Base-by-base conservation (phyloP, 2,329 filamentous ascomycete species). In the Pochonia chlamydosporia region DNA sequence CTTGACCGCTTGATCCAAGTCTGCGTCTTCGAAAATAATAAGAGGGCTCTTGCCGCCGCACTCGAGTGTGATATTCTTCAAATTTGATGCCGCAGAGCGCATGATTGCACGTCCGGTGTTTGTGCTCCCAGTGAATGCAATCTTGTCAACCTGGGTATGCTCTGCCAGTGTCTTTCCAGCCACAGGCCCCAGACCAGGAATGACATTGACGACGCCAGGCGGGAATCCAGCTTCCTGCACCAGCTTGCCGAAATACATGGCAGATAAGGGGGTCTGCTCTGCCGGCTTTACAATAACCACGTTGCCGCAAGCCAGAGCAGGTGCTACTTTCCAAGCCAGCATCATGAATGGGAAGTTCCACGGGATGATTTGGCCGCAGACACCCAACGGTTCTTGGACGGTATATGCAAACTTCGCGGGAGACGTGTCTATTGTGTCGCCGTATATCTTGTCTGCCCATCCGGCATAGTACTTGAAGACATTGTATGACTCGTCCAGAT, bases 51-150 rank as follows among this genome's bases (percentile, higher is more conserved):
- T 86, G 46, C 83, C 83, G 28, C 83, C 83, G 11, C 80, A 81
- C 64, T 85, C 82, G 7, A 85, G 70, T 1, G 80, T 84, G 49
- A 84, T 79, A 57, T 82, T 84, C 66, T 84, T 84, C 57, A 81
- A n/a, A 33, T 33, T 33, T 68, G 53, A 73, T 87, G 1, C 76
- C 66, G n/a, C 80, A 75, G 0, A 87, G 85, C 65, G 79, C 85
- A 90, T 89, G 52, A 91, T 87, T 43, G 84, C 75, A 46, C 80
- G 79, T 6, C 83, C 87, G 1, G 86, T 90, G 2, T 71, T 70
- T 0, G 87, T 91, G 4, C 81, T 86, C 33, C 87, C 87, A 0
- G 87, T 91, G 54, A 91, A 92, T 0, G 87, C 85, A 51, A 92
- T 74, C 70, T 91, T 91, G 59, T 88, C 82, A 13, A 92, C 75